Base-by-base conservation (phyloP, 1,284 basidiomycete species). In the Rhodotorula sp. region DNA sequence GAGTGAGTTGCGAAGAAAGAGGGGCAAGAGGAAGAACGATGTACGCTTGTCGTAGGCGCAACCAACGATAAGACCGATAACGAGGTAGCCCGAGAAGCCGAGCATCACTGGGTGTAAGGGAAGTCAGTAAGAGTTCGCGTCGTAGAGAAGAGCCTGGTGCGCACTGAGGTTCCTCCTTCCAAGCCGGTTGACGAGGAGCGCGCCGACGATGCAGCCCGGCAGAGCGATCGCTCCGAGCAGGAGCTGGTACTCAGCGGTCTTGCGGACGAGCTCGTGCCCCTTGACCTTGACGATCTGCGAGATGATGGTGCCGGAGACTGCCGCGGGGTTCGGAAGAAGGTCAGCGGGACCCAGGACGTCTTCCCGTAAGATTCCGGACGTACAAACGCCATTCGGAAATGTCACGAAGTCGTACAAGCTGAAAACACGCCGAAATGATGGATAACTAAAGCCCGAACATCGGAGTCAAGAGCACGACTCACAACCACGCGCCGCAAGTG, bases 61-160 rank as follows among this genome's bases (percentile, higher is more conserved):
- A 13, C 90, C 90, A 67, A 91, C 89, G 64, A 85, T 88, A 57
- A 91, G 82, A 51, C 90, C 88, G 77, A 91, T 87, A 34, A 91
- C 80, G 37, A 91, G 82, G 80, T 72, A 75, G 5, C 90, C 89
- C 56, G 85, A 84, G 81, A 91, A 91, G 1, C 90, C 90, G 55
- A 90, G 81, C 77, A 90, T 88, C 85, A 91, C 70, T 68, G 55
- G 3, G n/a, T n/a, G n/a, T n/a, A n/a, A n/a, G n/a, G n/a, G n/a
- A n/a, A n/a, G n/a, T n/a, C n/a, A n/a, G n/a, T n/a, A n/a, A n/a
- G n/a, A n/a, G n/a, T n/a, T n/a, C n/a, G n/a, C n/a, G n/a, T n/a
- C n/a, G n/a, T n/a, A n/a, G n/a, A n/a, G 60, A 36, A 17, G 22
- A 5, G 8, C 46, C 13, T 9, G 25, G 29, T 4, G 39, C 60